A percentile compares a stretch with the other conserved stretches of the same genome.
phyloP scores from a whole-genome alignment of 495 filamentous ascomycete species.

The Penicillium subrubescens region DNA sequence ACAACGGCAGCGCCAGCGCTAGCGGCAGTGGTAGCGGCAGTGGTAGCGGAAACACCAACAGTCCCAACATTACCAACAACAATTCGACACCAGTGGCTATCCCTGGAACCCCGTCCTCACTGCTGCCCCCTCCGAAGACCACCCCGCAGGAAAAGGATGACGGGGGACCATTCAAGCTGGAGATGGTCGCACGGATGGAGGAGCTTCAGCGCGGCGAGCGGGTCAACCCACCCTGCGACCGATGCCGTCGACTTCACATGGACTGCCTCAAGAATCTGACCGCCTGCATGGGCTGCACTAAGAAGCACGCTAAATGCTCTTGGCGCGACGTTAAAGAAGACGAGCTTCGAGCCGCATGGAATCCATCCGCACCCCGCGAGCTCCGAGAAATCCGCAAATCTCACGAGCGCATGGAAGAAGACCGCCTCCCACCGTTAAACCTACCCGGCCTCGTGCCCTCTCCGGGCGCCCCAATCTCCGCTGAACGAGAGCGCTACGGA shows the following conservation, averaged over 20 bases:
- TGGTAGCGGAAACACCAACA: constrained; percentile 1
- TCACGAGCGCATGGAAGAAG: constrained; percentile 27
- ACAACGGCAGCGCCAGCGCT: background rate
- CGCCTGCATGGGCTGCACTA: constrained; percentile 83
- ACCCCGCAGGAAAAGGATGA: constrained; percentile 57
- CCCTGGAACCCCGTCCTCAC: constrained; percentile 52
- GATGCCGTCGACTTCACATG: constrained; percentile 77
- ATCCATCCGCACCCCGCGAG: constrained; percentile 12
- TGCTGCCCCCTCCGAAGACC: constrained; percentile 52
- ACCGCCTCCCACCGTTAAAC: constrained; percentile 16
- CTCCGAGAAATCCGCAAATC: constrained; percentile 10
- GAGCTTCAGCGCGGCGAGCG: constrained; percentile 69
- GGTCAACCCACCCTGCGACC: constrained; percentile 78
- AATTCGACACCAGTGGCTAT: constrained; percentile 47
- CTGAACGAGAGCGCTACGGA: constrained; percentile 15
- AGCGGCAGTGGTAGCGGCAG: background rate
- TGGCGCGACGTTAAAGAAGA: constrained; percentile 77
- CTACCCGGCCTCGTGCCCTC: constrained; percentile 16
- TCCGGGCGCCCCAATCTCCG: constrained; percentile 22
- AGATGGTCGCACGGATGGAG: constrained; percentile 77
- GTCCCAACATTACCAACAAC: background rate
- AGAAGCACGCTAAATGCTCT: constrained; percentile 82
- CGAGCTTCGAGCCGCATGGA: constrained; percentile 53
- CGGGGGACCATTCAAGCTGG: constrained; percentile 61
- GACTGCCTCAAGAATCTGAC: constrained; percentile 84